Conservation (phyloP, 1,284 basidiomycete species). For the Phellinidium pouzarii region DNA sequence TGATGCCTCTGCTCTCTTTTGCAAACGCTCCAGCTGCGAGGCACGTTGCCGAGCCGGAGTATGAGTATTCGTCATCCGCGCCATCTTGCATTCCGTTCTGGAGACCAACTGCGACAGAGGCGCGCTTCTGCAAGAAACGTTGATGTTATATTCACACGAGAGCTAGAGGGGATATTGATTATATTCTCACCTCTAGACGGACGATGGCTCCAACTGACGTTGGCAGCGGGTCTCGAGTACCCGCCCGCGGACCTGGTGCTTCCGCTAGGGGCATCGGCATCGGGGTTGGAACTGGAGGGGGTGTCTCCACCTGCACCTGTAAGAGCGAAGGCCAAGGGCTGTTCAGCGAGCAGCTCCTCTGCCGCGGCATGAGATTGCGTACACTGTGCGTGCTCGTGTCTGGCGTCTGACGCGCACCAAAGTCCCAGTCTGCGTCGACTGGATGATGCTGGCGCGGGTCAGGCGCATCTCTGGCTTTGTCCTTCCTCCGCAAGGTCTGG, state of each 20-base stretch:
- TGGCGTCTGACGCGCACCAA: conserved; percentile 16
- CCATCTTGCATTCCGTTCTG: not conserved
- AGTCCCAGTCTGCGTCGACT: conserved; percentile 17
- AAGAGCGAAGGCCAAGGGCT: not conserved
- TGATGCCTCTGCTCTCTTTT: conserved; percentile 9
- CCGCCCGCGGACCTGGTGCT: too few relatives aligned
- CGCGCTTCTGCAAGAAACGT: conserved; percentile 4
- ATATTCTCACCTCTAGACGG: too few relatives aligned
- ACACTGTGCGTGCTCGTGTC: conserved; percentile 2
- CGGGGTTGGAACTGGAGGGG: not conserved
- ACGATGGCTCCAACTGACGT: too few relatives aligned
- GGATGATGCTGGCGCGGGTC: not conserved
- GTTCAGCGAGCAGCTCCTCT: conserved; percentile 4
- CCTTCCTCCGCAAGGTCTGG: conserved; percentile 14
- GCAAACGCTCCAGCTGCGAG: conserved; percentile 14
- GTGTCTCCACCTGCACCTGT: not conserved
- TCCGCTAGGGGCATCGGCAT: too few relatives aligned
- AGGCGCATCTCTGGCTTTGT: conserved; percentile 6
- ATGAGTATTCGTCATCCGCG: not conserved
- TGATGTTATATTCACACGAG: too few relatives aligned
- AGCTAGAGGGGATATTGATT: too few relatives aligned
- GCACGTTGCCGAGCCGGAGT: not conserved
- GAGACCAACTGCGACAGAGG: not conserved
- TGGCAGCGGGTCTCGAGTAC: too few relatives aligned
- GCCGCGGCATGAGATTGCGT: not conserved